phyloP scores from a whole-genome alignment of 140 eudicot genomes.

The Erigeron philadelphicus region DNA sequence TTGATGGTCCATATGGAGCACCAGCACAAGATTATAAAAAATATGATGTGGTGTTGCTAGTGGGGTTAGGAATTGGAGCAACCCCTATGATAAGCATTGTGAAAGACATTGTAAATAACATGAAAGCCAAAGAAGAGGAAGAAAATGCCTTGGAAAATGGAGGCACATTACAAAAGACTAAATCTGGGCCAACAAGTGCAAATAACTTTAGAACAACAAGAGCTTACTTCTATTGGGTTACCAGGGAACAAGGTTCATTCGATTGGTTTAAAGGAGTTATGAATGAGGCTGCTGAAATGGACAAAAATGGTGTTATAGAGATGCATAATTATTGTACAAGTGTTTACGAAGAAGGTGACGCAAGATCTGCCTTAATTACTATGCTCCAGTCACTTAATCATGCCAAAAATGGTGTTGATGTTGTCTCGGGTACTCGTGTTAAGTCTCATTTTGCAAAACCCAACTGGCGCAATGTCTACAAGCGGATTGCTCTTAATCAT shows the following conservation, averaged over 20 bases:
- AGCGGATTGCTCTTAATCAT: conserved; percentile 62
- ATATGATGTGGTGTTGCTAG: conserved; percentile 66
- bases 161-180: conserved; percentile 25
- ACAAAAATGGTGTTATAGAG: conserved; percentile 61
- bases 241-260: conserved; percentile 79
- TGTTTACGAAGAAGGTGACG: conserved; percentile 84
- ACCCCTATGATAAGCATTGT: conserved; percentile 82
- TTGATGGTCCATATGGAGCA: conserved; percentile 95
- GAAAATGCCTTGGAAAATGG: conserved; percentile 46
- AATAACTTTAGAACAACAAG: conserved; percentile 46
- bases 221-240: conserved; percentile 88
- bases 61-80: conserved; percentile 81
- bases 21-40: conserved; percentile 91
- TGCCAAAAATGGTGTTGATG: conserved; percentile 72
- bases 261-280: conserved; percentile 87
- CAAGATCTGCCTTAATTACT: conserved; percentile 62
- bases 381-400: conserved; percentile 75
- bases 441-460: conserved; percentile 84
- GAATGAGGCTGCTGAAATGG: conserved; percentile 75
- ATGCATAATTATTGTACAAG: conserved; percentile 83
- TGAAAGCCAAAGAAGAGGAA: conserved; percentile 57
- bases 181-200: conserved; percentile 35
- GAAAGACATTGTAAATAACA: conserved; percentile 79
- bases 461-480: conserved; percentile 60
- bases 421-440: conserved; percentile 71